phyloP scores from a whole-genome alignment of 2,329 filamentous ascomycete species.

The Raffaelea deltoideospora region DNA sequence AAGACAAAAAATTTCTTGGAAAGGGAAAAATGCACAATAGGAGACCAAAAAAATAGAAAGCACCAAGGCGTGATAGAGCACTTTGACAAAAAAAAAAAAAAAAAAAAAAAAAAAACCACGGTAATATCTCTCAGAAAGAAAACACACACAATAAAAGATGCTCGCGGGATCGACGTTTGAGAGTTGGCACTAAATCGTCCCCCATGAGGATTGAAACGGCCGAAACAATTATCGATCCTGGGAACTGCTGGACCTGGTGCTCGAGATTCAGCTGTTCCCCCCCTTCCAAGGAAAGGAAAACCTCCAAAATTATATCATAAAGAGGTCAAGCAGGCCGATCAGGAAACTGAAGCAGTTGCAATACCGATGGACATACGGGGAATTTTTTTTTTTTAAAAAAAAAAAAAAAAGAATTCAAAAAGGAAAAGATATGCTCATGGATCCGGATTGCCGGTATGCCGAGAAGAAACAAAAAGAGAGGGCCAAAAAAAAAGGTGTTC shows the following conservation, averaged over 20 bases:
- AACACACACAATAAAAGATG: slow-evolving; percentile 12
- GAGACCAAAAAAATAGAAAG: neutral
- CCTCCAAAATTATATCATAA: slow-evolving; percentile 8
- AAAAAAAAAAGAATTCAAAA: no score
- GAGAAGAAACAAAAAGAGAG: neutral
- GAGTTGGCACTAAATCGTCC: slow-evolving; percentile 21
- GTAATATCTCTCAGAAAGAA: slow-evolving; percentile 1
- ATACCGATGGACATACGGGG: no score
- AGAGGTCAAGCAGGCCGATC: neutral
- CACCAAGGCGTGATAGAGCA: no score
- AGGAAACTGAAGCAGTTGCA: no score
- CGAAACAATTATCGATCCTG: slow-evolving; percentile 22
- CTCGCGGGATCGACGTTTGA: slow-evolving; percentile 22
- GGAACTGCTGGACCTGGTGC: neutral
- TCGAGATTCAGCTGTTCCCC: slow-evolving; percentile 8
- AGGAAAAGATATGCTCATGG: neutral
- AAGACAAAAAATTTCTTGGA: neutral
- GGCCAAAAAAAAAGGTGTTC: neutral
- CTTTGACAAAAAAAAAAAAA: neutral
- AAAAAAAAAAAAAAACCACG: neutral
- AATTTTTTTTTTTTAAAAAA: no score
- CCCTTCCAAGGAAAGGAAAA: no score
- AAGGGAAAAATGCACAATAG: no score
- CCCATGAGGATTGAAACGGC: slow-evolving; percentile 22
- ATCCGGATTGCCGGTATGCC: neutral